Percentiles rank a stretch among this genome's conserved stretches.
These are phyloP conservation scores for Acanthamoeba healyi DNA, from an alignment of 208 protist species.

Conservation along the genomic window DNA sequence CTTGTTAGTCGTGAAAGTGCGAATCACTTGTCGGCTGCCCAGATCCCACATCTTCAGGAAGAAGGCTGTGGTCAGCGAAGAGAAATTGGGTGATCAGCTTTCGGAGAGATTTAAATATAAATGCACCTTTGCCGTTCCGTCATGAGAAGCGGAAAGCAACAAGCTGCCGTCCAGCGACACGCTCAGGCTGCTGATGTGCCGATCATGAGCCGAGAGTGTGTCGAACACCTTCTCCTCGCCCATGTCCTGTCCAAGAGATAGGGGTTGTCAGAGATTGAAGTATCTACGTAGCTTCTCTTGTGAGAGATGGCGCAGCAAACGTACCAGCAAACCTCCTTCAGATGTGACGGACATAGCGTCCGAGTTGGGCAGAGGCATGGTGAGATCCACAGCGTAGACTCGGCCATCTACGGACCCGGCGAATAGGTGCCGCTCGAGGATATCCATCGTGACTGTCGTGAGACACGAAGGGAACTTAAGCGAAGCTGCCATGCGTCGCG, in stretches of 20 bases:
- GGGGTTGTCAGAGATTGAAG: background rate
- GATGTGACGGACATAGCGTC: background rate
- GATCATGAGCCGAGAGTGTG: background rate
- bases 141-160: slow-evolving; percentile 35
- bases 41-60: slow-evolving; percentile 75
- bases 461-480: slow-evolving; percentile 70
- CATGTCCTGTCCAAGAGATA: background rate
- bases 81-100: too few relatives aligned
- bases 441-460: slow-evolving; percentile 44
- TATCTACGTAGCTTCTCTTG: too few relatives aligned
- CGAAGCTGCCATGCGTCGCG: slow-evolving; percentile 42
- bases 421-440: slow-evolving; percentile 54
- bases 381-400: slow-evolving; percentile 26
- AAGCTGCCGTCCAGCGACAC: slow-evolving; percentile 7
- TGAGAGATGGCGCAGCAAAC: too few relatives aligned
- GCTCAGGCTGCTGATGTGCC: slow-evolving; percentile 62
- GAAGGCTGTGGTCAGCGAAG: too few relatives aligned
- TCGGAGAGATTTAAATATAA: background rate
- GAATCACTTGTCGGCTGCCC: slow-evolving; percentile 47
- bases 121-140: slow-evolving; percentile 64
- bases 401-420: slow-evolving; percentile 43
- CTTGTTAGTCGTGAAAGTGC: slow-evolving; percentile 65
- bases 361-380: slow-evolving; percentile 46
- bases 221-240: slow-evolving; percentile 33
- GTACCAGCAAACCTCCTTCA: background rate